Base-by-base conservation (phyloP, 2,329 filamentous ascomycete genomes). In the Aspergillus uvarum region DNA sequence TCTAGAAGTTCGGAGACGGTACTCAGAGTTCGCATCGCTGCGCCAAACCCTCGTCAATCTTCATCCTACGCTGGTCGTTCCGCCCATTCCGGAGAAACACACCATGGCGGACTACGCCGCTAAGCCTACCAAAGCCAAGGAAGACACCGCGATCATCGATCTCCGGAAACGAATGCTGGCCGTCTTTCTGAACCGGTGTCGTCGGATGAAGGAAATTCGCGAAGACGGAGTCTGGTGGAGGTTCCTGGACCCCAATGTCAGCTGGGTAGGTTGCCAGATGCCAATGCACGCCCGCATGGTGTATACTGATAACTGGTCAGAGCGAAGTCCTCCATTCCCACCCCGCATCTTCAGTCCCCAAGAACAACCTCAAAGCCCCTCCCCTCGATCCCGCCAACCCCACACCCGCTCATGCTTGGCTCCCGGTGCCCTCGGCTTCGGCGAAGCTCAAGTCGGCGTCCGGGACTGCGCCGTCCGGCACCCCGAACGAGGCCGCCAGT, bases 21-120 rank as follows among this genome's bases (percentile, higher is more conserved):
- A 99, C 77, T 99, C 95, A 1, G 95, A 99, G 76, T 99, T 99
- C 72, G 90, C 91, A 38, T 96, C 94, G 16, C 81, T 99, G 59
- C 87, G 95, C 70, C 89, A 92, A 69, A 94, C 94, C 2, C 84
- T 99, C 29, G 92, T 93, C 51, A 90, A 90, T 68, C 84, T 99
- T 63, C 96, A 99, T 73, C 95, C 96, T 7, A 99, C 95, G 0
- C 84, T 99, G 47, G 90, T 99, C 69, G 90, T 99, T 55, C 96
- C 95, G 7, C 95, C 95, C 3, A 99, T 99, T 70, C 95, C 95
- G 22, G 96, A 99, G 79, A 99, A 99, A 77, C 95, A 99, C 76
- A 95, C 92, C 50, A 96, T 99, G 89, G 94, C 94, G 62, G 95
- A 99, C 76, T 99, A 99, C 73, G 95, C 95, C 16, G 93, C 96